Conservation (phyloP, 2,329 filamentous ascomycete genomes). For the Diaporthe vexans region DNA sequence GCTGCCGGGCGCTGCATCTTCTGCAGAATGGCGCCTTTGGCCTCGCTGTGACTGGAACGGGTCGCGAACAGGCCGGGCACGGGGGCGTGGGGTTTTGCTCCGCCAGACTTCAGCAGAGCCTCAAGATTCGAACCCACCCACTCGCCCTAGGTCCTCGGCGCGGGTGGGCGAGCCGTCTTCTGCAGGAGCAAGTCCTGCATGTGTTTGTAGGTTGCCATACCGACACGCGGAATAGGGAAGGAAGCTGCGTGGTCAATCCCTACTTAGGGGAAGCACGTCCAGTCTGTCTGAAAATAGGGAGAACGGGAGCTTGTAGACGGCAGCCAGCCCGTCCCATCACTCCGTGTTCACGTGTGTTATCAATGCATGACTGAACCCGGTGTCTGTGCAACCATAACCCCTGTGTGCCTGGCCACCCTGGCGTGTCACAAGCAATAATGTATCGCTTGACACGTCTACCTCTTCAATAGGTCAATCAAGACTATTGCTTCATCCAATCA, state of each 20-base stretch:
- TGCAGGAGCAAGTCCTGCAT: background rate
- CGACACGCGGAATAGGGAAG: background rate
- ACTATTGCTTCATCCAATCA: background rate
- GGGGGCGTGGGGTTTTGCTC: background rate
- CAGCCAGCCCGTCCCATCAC: background rate
- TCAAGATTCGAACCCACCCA: background rate
- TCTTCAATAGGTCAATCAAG: background rate
- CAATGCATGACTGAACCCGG: background rate
- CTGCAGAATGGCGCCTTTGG: background rate
- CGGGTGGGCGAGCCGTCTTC: background rate
- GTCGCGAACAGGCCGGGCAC: slow-evolving; percentile 13
- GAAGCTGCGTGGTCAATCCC: background rate
- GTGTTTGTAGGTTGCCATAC: too few relatives aligned
- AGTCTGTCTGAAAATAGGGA: background rate
- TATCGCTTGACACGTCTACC: background rate
- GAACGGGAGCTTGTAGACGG: background rate
- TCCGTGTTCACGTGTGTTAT: background rate
- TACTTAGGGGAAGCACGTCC: too few relatives aligned
- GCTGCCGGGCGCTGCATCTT: background rate
- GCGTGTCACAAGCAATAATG: background rate
- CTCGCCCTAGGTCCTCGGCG: background rate
- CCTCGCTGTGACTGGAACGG: background rate
- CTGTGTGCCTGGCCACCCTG: background rate
- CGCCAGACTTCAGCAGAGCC: slow-evolving; percentile 1
- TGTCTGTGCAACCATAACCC: background rate